These are phyloP conservation scores for Solanum gracilifrons DNA, from an alignment of 257 asterid genomes.

Conservation along the genomic window DNA sequence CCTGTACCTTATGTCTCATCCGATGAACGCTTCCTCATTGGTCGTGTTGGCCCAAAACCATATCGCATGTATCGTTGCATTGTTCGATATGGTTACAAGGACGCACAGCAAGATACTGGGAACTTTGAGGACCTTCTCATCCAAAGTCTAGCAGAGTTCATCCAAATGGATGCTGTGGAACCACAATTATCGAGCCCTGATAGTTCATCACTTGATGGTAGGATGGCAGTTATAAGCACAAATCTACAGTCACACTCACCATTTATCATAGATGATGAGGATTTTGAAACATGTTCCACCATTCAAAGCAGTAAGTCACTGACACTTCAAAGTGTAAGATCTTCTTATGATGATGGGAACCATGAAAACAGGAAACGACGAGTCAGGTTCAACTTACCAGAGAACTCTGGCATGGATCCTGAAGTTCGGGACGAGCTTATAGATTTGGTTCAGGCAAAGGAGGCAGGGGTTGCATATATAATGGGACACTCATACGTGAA, in stretches of 20 bases:
- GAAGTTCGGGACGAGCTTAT: conserved; percentile 65
- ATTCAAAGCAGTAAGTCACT: conserved; percentile 61
- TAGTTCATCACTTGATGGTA: conserved; percentile 56
- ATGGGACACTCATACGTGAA: conserved; percentile 86
- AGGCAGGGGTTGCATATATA: conserved; percentile 83
- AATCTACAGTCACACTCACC: conserved; percentile 27
- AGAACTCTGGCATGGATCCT: conserved; percentile 48
- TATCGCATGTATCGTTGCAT: conserved; percentile 95
- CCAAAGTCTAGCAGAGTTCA: conserved; percentile 79
- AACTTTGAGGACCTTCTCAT: conserved; percentile 71
- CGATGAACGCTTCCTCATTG: conserved; percentile 84
- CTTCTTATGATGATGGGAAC: conserved; percentile 61
- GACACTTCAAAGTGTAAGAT: conserved; percentile 58
- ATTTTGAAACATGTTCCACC: conserved; percentile 15
- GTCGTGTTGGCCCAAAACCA: conserved; percentile 86
- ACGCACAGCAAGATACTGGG: conserved; percentile 62
- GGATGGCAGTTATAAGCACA: conserved; percentile 92
- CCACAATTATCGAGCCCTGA: conserved; percentile 57
- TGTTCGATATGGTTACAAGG: conserved; percentile 87
- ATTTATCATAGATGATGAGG: conserved; percentile 34
- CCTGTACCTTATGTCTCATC: conserved; percentile 76
- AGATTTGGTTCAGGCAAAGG: conserved; percentile 81
- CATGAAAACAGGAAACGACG: conserved; percentile 55
- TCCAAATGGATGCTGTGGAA: conserved; percentile 85
- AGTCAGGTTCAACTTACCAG: conserved; percentile 51